These are phyloP conservation scores for Lipomyces oligophaga DNA, from an alignment of 805 yeast species.

Conservation along the genomic window DNA sequence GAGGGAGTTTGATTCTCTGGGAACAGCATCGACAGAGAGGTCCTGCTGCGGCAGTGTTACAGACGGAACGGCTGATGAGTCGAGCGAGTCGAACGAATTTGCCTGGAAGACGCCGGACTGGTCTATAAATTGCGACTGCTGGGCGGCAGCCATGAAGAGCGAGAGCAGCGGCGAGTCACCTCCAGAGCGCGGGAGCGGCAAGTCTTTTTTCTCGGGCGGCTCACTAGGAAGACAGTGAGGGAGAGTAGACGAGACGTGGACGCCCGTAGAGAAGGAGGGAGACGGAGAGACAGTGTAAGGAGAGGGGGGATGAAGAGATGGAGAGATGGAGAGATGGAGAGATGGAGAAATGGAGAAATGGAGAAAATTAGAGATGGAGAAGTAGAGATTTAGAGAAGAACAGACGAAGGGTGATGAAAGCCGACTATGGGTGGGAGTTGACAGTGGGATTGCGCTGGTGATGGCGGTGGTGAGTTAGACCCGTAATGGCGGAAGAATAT, in stretches of 20 bases:
- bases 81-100: too few relatives aligned
- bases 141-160: background rate
- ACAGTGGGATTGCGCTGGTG: too few relatives aligned
- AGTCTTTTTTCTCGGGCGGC: background rate
- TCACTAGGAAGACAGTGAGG: background rate
- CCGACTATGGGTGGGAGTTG: too few relatives aligned
- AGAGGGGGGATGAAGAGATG: background rate
- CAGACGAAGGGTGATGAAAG: too few relatives aligned
- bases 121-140: too few relatives aligned
- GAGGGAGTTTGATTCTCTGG: too few relatives aligned
- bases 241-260: too few relatives aligned
- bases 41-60: background rate
- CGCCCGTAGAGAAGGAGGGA: background rate
- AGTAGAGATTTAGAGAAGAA: conserved; percentile 5
- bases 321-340: background rate
- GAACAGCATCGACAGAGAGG: conserved; percentile 1
- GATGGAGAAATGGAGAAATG: background rate
- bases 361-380: background rate
- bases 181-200: background rate
- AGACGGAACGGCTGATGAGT: background rate
- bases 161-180: background rate
- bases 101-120: too few relatives aligned
- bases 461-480: too few relatives aligned
- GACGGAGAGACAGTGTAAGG: background rate
- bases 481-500: too few relatives aligned